These are phyloP conservation scores for Hypoxylon sp. DNA, from an alignment of 2,329 filamentous ascomycete species.

Conservation along the genomic window DNA sequence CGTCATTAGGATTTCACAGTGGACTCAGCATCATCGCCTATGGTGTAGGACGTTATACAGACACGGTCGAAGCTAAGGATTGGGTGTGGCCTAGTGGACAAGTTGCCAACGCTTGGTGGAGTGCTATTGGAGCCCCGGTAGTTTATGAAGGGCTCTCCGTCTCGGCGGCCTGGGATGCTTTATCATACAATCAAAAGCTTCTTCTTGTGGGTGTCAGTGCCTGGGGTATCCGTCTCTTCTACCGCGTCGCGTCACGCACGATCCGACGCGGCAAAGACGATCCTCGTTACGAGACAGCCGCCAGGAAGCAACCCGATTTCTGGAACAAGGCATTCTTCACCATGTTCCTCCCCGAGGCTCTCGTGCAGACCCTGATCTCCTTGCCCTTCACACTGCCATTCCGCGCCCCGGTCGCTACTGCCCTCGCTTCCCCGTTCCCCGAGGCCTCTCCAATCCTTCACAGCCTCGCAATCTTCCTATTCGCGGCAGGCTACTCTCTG, in stretches of 20 bases:
- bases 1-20: slow-evolving; percentile 68
- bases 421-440: slow-evolving; percentile 55
- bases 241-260: slow-evolving; percentile 66
- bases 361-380: slow-evolving; percentile 70
- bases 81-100: slow-evolving; percentile 70
- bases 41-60: slow-evolving; percentile 64
- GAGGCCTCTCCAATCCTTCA: slow-evolving; percentile 52
- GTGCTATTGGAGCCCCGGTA: slow-evolving; percentile 68
- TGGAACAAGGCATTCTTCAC: slow-evolving; percentile 71
- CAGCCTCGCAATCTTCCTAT: slow-evolving; percentile 67
- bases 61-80: slow-evolving; percentile 73
- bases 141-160: slow-evolving; percentile 62
- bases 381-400: slow-evolving; percentile 71
- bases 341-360: slow-evolving; percentile 70
- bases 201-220: slow-evolving; percentile 69
- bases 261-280: slow-evolving; percentile 68
- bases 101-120: slow-evolving; percentile 73
- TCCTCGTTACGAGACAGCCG: slow-evolving; percentile 64
- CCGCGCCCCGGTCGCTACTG: slow-evolving; percentile 58
- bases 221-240: slow-evolving; percentile 71
- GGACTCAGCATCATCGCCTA: slow-evolving; percentile 68
- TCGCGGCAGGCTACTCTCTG: slow-evolving; percentile 68
- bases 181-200: slow-evolving; percentile 69
- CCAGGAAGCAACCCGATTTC: slow-evolving; percentile 67
- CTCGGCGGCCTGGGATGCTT: slow-evolving; percentile 61